A percentile compares a stretch with the other conserved stretches of the same genome.
Evolutionary conservation across 2,329 filamentous ascomycete species (phyloP).

Genomic region (Hymenoscyphus infarciens): DNA sequence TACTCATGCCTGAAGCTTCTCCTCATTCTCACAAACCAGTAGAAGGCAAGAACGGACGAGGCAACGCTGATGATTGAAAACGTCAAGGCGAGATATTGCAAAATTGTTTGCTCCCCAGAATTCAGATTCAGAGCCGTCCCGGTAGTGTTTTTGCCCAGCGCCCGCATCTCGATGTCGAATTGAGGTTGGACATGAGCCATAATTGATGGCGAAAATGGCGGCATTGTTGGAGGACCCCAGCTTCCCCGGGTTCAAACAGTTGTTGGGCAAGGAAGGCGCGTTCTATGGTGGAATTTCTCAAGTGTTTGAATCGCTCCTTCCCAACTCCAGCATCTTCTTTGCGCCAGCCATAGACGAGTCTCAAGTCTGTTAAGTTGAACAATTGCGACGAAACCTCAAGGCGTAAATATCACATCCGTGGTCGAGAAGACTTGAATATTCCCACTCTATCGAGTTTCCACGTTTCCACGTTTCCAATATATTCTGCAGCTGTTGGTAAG

Average conservation of each 20-base stretch:
- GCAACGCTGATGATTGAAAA: constrained; percentile 52
- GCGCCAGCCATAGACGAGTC: constrained; percentile 2
- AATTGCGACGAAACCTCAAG: not conserved
- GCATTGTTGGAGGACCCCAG: constrained; percentile 17
- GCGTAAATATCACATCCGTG: not conserved
- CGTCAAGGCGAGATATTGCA: constrained; percentile 37
- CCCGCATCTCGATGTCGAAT: constrained; percentile 16
- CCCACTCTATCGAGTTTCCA: not conserved
- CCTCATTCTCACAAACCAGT: constrained; percentile 72
- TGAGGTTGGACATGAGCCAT: constrained; percentile 5
- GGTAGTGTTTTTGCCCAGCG: constrained; percentile 18
- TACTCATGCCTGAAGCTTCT: constrained; percentile 71
- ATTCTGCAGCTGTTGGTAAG: not conserved
- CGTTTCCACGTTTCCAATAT: not conserved
- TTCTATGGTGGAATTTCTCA: constrained; percentile 6
- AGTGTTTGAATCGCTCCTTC: constrained; percentile 9
- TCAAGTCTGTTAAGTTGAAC: not conserved
- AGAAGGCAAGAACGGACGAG: constrained; percentile 54
- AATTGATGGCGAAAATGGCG: constrained; percentile 23
- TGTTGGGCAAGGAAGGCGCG: constrained; percentile 3
- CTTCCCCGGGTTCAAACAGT: not conserved
- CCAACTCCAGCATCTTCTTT: constrained; percentile 14
- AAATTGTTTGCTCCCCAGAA: constrained; percentile 20
- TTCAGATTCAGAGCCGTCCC: constrained; percentile 14
- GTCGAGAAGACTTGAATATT: not conserved